These are phyloP conservation scores for Schizopora paradoxa DNA, from an alignment of 1,284 basidiomycete species.

Conservation along the genomic window DNA sequence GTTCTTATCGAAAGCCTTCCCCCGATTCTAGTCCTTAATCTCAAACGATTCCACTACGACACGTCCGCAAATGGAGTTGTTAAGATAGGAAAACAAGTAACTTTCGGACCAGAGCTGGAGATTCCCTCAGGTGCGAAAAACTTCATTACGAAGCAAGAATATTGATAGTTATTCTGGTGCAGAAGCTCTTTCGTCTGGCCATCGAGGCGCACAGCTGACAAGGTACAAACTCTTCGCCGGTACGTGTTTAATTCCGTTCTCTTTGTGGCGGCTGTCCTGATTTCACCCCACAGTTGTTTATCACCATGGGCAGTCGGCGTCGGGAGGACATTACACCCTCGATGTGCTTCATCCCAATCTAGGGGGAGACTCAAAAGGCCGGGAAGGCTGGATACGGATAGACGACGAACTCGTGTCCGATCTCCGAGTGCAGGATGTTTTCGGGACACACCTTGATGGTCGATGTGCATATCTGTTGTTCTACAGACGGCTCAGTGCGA, in stretches of 20 bases:
- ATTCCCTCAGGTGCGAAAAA: slow-evolving; percentile 60
- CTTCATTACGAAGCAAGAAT: too few species aligned
- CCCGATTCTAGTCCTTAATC: slow-evolving; percentile 82
- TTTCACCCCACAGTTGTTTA: slow-evolving; percentile 62
- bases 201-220: slow-evolving; percentile 42
- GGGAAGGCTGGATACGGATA: slow-evolving; percentile 84
- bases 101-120: slow-evolving; percentile 75
- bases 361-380: slow-evolving; percentile 36
- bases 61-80: slow-evolving; percentile 71
- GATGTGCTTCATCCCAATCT: slow-evolving; percentile 81
- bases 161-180: too few species aligned
- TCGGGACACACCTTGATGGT: slow-evolving; percentile 58
- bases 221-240: slow-evolving; percentile 87
- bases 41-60: slow-evolving; percentile 93
- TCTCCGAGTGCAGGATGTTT: slow-evolving; percentile 73
- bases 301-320: slow-evolving; percentile 89
- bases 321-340: slow-evolving; percentile 94
- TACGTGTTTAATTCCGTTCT: slow-evolving; percentile 32
- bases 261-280: not conserved
- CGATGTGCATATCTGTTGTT: slow-evolving; percentile 87
- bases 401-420: slow-evolving; percentile 89
- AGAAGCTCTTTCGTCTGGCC: slow-evolving; percentile 66
- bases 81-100: slow-evolving; percentile 82
- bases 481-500: slow-evolving; percentile 38
- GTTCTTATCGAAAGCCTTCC: slow-evolving; percentile 85